Evolutionary conservation across 345 rosid species (phyloP).

Genomic region (Theobroma cacao): DNA sequence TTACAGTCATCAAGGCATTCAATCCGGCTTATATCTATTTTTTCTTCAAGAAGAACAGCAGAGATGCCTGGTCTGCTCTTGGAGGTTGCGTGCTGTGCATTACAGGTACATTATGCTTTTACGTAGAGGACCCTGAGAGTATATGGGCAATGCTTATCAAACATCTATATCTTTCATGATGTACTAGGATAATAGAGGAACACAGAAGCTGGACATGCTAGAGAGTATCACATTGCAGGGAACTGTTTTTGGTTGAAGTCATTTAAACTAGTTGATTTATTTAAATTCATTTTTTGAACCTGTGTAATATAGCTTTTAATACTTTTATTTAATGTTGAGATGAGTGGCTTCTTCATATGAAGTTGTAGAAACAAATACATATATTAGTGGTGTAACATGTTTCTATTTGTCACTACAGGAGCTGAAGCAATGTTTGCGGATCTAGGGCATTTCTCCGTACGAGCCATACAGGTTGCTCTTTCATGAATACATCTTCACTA

Average conservation of each 20-base stretch:
- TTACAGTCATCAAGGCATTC: slow-evolving; percentile 68
- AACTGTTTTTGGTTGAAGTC: background rate
- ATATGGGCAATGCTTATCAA: background rate
- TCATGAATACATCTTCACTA: slow-evolving; percentile 8
- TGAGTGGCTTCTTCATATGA: background rate
- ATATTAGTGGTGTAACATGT: background rate
- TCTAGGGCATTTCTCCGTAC: slow-evolving; percentile 92
- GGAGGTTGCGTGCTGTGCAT: slow-evolving; percentile 97
- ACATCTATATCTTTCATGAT: background rate
- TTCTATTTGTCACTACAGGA: slow-evolving; percentile 42
- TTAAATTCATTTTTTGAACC: background rate
- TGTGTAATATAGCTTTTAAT: background rate
- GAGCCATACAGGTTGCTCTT: slow-evolving; percentile 71
- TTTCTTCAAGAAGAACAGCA: slow-evolving; percentile 80
- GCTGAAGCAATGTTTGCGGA: slow-evolving; percentile 99
- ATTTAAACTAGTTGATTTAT: background rate
- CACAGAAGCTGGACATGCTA: background rate
- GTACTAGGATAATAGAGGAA: background rate
- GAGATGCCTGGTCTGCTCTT: slow-evolving; percentile 84
- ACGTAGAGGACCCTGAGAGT: background rate
- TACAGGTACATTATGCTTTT: slow-evolving; percentile 52
- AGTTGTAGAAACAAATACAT: background rate
- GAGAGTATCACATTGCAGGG: background rate
- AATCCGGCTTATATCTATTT: slow-evolving; percentile 78
- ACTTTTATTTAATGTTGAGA: background rate